Conservation (phyloP, 2,329 filamentous ascomycete genomes). For the Claviceps lovelessii region DNA sequence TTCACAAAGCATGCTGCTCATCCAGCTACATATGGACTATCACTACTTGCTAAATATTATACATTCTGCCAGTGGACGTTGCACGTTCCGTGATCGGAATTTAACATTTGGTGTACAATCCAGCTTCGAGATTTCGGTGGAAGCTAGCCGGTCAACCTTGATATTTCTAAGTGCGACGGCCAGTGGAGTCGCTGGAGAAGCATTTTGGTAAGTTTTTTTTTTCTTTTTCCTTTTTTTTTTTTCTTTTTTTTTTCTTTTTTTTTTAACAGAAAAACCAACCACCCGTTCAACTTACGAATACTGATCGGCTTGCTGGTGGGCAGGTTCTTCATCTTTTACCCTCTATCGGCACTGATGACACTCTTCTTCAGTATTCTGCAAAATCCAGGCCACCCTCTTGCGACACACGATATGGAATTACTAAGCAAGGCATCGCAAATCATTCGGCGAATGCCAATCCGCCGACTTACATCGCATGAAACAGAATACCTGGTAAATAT, state of each 20-base stretch:
- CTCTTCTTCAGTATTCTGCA: constrained; percentile 41
- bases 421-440: constrained; percentile 28
- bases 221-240: background rate
- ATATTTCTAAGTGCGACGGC: constrained; percentile 30
- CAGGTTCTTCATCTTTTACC: constrained; percentile 43
- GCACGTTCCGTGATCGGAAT: constrained; percentile 20
- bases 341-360: constrained; percentile 36
- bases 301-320: background rate
- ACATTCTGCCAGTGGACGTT: constrained; percentile 39
- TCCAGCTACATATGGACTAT: constrained; percentile 39
- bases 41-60: constrained; percentile 40
- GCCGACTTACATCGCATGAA: constrained; percentile 18
- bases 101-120: constrained; percentile 32
- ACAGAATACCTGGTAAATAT: constrained; percentile 25
- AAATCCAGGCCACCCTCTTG: constrained; percentile 29
- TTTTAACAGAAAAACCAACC: background rate
- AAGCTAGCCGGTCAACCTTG: constrained; percentile 41
- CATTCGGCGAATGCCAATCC: constrained; percentile 25
- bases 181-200: constrained; percentile 27
- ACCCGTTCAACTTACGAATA: background rate
- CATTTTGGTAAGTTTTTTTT: constrained; percentile 40
- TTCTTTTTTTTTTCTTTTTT: constrained; percentile 8
- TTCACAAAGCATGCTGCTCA: constrained; percentile 30
- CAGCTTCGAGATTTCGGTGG: constrained; percentile 36
- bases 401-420: constrained; percentile 31